Evolutionary conservation across 225 moss, liverwort and hornwort species (phyloP).

Genomic region (Thuidium tamariscinum): DNA sequence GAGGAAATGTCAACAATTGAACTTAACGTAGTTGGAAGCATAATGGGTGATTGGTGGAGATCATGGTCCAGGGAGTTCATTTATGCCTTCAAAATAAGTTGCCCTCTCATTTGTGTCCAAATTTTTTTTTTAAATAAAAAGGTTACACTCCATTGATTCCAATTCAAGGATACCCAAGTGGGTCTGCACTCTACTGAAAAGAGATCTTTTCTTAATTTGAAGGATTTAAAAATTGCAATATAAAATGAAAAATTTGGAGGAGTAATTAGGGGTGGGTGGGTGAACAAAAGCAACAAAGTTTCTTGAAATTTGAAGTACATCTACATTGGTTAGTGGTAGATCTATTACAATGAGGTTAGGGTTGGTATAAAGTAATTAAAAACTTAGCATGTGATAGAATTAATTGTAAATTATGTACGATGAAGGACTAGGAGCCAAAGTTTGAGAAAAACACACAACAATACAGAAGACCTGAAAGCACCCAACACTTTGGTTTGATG

Average conservation of each 20-base stretch:
- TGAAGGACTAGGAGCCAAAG: no score
- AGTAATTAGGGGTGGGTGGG: not conserved
- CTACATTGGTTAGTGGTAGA: not conserved
- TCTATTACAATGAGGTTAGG: not conserved
- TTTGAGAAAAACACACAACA: no score
- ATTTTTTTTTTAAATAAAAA: no score
- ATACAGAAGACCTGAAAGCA: no score
- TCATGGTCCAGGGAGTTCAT: not conserved
- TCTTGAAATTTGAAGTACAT: not conserved
- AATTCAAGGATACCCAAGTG: not conserved
- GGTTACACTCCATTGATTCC: not conserved
- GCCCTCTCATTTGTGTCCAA: no score
- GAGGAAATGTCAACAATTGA: not conserved
- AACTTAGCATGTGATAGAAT: not conserved
- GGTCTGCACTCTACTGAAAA: fast-evolving
- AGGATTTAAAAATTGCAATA: not conserved
- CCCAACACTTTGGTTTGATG: no score
- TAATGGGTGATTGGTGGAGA: not conserved
- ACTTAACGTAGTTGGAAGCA: not conserved
- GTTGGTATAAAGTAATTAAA: not conserved
- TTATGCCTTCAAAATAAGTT: not conserved
- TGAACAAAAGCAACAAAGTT: not conserved
- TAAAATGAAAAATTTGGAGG: no score
- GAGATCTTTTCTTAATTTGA: not conserved
- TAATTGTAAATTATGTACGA: no score